Percentiles rank a stretch among this genome's conserved stretches.
These are phyloP conservation scores for Colletotrichum lentis DNA, from an alignment of 2,329 filamentous ascomycete genomes.

Conservation along the genomic window DNA sequence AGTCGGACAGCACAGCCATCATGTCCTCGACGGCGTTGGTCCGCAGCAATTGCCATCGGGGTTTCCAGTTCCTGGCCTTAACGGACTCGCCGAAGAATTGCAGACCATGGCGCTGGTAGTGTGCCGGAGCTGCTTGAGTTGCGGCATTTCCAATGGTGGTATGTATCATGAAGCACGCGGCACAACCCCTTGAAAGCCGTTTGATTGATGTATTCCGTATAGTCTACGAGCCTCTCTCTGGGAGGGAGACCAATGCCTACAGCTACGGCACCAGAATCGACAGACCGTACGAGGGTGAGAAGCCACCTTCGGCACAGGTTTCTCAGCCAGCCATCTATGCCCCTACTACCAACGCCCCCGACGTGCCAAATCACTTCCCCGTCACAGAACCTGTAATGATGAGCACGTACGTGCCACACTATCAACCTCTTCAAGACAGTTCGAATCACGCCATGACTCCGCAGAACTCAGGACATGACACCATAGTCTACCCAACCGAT, in stretches of 20 bases:
- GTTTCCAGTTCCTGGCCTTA: slow-evolving; percentile 34
- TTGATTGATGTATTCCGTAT: slow-evolving; percentile 34
- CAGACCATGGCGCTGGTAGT: slow-evolving; percentile 43
- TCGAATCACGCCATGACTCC: slow-evolving; percentile 36
- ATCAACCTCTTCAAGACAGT: slow-evolving; percentile 50
- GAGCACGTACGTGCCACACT: slow-evolving; percentile 47
- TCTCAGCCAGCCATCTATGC: slow-evolving; percentile 31
- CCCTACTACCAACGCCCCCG: slow-evolving; percentile 43
- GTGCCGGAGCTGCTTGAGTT: slow-evolving; percentile 47
- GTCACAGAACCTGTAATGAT: slow-evolving; percentile 44
- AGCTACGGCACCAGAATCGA: slow-evolving; percentile 44
- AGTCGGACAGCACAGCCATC: slow-evolving; percentile 40
- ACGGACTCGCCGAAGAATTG: slow-evolving; percentile 41
- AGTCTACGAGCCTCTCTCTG: slow-evolving; percentile 49
- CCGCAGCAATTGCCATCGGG: slow-evolving; percentile 32
- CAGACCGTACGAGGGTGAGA: slow-evolving; percentile 47
- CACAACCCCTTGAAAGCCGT: neutral
- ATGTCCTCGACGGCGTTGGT: slow-evolving; percentile 36
- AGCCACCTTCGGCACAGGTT: slow-evolving; percentile 39
- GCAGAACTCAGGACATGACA: slow-evolving; percentile 48
- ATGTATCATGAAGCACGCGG: slow-evolving; percentile 34
- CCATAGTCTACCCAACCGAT: slow-evolving; percentile 51
- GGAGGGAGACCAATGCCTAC: slow-evolving; percentile 37
- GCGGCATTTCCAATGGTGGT: slow-evolving; percentile 45
- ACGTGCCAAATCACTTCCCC: slow-evolving; percentile 43